Evolutionary conservation across 2,329 filamentous ascomycete genomes (phyloP).

Genomic region (Teratosphaeriaceae sp.): DNA sequence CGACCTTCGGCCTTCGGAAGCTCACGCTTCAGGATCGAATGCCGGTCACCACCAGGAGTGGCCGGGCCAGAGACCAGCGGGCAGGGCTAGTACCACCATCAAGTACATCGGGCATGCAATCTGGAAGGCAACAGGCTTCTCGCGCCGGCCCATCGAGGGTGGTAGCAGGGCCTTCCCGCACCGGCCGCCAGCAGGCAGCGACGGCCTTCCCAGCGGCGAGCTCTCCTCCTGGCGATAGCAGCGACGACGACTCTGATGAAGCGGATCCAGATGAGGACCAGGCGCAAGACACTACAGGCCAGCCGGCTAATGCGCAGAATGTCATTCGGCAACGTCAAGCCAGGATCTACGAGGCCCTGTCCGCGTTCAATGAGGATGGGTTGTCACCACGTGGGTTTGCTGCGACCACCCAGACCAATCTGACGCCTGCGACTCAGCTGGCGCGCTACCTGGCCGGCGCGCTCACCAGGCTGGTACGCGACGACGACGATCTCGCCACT

Average conservation of each 20-base stretch:
- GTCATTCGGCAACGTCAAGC: neutral
- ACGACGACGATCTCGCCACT: neutral
- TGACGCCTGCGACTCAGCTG: neutral
- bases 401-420: neutral
- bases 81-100: neutral
- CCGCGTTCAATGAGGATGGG: neutral
- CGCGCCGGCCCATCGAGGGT: neutral
- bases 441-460: neutral
- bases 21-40: constrained; percentile 3
- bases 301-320: neutral
- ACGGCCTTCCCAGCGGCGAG: neutral
- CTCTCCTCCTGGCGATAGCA: neutral
- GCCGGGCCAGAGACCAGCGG: neutral
- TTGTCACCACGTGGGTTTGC: neutral
- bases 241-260: constrained; percentile 7
- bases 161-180: neutral
- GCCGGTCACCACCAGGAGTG: constrained; percentile 1
- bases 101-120: neutral
- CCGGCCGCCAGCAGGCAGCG: neutral
- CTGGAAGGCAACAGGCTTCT: neutral
- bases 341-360: neutral
- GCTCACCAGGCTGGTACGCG: neutral
- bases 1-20: neutral
- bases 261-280: neutral
- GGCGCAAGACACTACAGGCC: neutral